phyloP scores from a whole-genome alignment of 805 yeast species.

The Schizosaccharomyces osmophilus region DNA sequence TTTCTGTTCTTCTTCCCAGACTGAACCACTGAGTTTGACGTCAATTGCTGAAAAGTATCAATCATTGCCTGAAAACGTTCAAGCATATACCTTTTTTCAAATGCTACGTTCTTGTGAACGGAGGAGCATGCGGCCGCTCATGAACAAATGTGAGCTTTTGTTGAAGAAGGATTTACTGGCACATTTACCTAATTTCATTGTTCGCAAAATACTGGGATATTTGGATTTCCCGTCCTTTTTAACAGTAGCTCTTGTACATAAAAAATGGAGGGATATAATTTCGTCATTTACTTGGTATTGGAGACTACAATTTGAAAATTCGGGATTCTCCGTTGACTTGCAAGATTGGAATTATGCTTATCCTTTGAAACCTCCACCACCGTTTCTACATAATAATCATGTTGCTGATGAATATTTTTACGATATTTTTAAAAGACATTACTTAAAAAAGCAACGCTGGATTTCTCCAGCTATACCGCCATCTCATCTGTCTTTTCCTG shows the following conservation, averaged over 20 bases:
- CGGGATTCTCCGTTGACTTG: slow-evolving; percentile 26
- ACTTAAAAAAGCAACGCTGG: slow-evolving; percentile 48
- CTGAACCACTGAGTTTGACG: not conserved
- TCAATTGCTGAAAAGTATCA: not conserved
- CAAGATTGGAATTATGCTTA: not conserved
- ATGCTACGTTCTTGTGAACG: not conserved
- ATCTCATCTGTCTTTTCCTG: slow-evolving; percentile 34
- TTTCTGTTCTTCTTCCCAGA: not conserved
- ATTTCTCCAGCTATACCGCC: slow-evolving; percentile 50
- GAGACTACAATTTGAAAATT: slow-evolving; percentile 38
- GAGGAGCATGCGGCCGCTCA: not conserved
- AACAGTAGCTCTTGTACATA: slow-evolving; percentile 36
- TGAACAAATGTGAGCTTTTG: slow-evolving; percentile 15
- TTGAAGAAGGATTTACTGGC: slow-evolving; percentile 51
- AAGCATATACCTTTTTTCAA: not conserved
- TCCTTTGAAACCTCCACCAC: not conserved
- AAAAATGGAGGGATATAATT: slow-evolving; percentile 40
- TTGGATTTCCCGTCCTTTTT: slow-evolving; percentile 41
- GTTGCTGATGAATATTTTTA: not conserved
- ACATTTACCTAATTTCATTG: slow-evolving; percentile 49
- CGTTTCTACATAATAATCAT: not conserved
- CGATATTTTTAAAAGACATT: slow-evolving; percentile 17
- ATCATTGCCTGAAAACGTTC: not conserved
- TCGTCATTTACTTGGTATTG: slow-evolving; percentile 40
- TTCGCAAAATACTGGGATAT: slow-evolving; percentile 35